These are phyloP conservation scores for Ophiocordyceps camponoti-rufipedis DNA, from an alignment of 2,329 filamentous ascomycete genomes.

Conservation along the genomic window DNA sequence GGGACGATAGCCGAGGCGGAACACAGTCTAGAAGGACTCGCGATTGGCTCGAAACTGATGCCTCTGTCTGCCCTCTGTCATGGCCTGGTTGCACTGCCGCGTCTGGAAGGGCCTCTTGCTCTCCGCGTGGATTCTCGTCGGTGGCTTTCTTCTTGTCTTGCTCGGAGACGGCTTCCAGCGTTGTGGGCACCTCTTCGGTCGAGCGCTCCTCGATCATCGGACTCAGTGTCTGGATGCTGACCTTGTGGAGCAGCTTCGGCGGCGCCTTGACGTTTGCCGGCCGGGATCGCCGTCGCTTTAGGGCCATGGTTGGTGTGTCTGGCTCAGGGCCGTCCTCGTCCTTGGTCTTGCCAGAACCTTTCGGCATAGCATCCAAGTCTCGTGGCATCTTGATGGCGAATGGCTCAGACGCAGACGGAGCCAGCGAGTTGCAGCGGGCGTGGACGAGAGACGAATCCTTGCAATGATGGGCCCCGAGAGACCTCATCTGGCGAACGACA, in stretches of 20 bases:
- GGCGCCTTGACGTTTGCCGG: conserved; percentile 7
- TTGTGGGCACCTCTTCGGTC: conserved; percentile 4
- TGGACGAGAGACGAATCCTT: conserved; percentile 6
- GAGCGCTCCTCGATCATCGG: conserved; percentile 15
- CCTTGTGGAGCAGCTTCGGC: conserved; percentile 6
- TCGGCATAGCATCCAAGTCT: conserved; percentile 2
- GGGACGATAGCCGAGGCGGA: conserved; percentile 6
- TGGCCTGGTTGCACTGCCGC: neutral
- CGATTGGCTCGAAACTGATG: neutral
- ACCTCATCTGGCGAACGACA: conserved; percentile 40
- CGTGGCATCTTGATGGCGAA: conserved; percentile 11
- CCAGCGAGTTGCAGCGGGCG: conserved; percentile 7
- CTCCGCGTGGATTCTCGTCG: neutral
- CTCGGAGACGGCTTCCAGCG: neutral
- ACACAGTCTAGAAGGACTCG: conserved; percentile 4
- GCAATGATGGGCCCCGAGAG: conserved; percentile 16
- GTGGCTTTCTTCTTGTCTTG: neutral
- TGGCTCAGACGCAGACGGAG: conserved; percentile 21
- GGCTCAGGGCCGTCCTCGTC: conserved; percentile 17
- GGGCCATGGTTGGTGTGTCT: conserved; percentile 13
- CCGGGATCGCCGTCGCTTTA: conserved; percentile 7
- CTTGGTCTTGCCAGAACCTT: conserved; percentile 2
- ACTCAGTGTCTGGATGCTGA: conserved; percentile 10
- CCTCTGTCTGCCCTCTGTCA: neutral
- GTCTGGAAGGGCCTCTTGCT: neutral